These are phyloP conservation scores for Colletotrichum sp. DNA, from an alignment of 2,329 filamentous ascomycete species.

Conservation along the genomic window DNA sequence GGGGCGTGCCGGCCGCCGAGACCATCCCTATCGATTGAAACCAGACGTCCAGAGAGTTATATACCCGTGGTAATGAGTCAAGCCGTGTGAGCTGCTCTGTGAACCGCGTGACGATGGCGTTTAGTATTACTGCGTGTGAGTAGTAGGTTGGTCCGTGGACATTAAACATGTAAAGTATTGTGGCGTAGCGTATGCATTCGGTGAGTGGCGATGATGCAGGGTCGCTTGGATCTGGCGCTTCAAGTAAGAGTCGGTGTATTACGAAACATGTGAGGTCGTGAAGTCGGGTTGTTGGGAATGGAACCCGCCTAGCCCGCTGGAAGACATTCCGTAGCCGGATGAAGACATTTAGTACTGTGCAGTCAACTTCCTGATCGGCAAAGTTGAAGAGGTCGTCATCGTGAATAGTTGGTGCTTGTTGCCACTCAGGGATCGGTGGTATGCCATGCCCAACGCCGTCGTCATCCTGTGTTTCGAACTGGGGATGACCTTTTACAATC, in stretches of 20 bases:
- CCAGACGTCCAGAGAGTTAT: slow-evolving; percentile 43
- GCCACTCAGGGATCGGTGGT: slow-evolving; percentile 53
- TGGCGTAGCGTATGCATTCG: slow-evolving; percentile 51
- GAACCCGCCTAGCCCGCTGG: slow-evolving; percentile 24
- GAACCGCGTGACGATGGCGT: slow-evolving; percentile 37
- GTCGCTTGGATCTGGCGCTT: neutral
- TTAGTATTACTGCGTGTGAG: slow-evolving; percentile 49
- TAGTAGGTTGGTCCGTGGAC: slow-evolving; percentile 63
- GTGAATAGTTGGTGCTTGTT: slow-evolving; percentile 29
- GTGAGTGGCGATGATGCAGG: slow-evolving; percentile 29
- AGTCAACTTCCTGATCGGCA: slow-evolving; percentile 34
- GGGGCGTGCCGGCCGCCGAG: slow-evolving; percentile 31
- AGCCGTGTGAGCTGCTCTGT: slow-evolving; percentile 31
- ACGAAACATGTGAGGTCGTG: slow-evolving; percentile 63
- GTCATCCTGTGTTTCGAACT: slow-evolving; percentile 59
- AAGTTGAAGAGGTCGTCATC: slow-evolving; percentile 20
- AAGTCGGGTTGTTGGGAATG: slow-evolving; percentile 45
- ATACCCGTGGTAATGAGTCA: slow-evolving; percentile 7
- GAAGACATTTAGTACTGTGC: slow-evolving; percentile 11
- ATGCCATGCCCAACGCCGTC: slow-evolving; percentile 53
- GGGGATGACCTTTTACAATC: slow-evolving; percentile 56
- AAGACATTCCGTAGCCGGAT: neutral
- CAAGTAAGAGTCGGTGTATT: slow-evolving; percentile 51
- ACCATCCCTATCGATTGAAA: slow-evolving; percentile 45
- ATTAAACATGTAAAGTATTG: slow-evolving; percentile 57